Evolutionary conservation across 2,329 filamentous ascomycete species (phyloP).

Genomic region (Phialophora tarda): DNA sequence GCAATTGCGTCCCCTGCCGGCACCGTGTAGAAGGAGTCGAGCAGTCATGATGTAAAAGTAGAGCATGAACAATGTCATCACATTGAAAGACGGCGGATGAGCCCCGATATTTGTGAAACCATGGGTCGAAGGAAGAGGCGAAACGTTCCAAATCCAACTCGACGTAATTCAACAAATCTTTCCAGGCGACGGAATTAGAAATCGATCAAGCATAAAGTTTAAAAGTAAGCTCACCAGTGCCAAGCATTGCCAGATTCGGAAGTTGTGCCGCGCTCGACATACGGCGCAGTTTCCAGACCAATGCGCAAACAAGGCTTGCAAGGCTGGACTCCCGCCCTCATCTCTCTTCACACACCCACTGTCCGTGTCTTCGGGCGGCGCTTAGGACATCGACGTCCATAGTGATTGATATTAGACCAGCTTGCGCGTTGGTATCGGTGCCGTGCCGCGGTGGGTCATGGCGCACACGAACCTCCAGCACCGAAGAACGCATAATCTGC

Average conservation of each 20-base stretch:
- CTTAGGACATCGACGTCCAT: too few species aligned
- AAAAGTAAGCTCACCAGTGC: neutral
- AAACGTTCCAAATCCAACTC: too few species aligned
- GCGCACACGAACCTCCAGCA: constrained; percentile 54
- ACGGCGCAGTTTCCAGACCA: neutral
- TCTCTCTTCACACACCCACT: too few species aligned
- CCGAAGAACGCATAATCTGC: constrained; percentile 79
- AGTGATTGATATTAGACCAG: neutral
- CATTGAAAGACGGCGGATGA: too few species aligned
- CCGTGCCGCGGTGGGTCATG: neutral
- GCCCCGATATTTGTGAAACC: too few species aligned
- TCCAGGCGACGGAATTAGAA: too few species aligned
- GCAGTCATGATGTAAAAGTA: neutral
- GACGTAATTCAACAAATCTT: too few species aligned
- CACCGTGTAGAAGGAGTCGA: neutral
- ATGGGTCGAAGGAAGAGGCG: too few species aligned
- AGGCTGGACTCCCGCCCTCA: too few species aligned
- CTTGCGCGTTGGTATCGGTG: neutral
- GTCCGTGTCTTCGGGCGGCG: too few species aligned
- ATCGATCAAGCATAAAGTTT: neutral
- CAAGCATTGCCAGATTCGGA: neutral
- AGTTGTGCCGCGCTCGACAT: neutral
- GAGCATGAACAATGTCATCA: too few species aligned
- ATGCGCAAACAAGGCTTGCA: neutral
- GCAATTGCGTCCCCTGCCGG: neutral